Percentiles rank a stretch among this genome's conserved stretches.
Evolutionary conservation across 495 filamentous ascomycete genomes (phyloP).

Genomic region (Penicillium argentinense): DNA sequence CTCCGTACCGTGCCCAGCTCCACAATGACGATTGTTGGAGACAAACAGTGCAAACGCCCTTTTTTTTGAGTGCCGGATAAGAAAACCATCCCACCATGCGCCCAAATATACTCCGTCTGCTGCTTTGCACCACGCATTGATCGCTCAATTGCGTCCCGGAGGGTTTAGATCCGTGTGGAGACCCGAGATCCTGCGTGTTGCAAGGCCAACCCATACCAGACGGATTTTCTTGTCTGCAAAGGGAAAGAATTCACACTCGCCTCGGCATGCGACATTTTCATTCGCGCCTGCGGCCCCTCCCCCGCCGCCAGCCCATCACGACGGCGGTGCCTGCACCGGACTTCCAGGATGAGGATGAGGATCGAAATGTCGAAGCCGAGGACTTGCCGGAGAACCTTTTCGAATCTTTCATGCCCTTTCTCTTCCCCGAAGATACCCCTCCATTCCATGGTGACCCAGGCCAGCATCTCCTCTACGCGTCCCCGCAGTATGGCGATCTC

Average conservation of each 20-base stretch:
- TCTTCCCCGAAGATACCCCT: conserved; percentile 75
- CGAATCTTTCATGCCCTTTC: conserved; percentile 57
- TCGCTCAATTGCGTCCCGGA: background rate
- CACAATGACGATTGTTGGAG: background rate
- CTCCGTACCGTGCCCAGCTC: no score
- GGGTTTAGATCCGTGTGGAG: background rate
- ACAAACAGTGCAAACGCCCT: conserved; percentile 4
- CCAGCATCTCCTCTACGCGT: conserved; percentile 64
- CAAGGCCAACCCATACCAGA: no score
- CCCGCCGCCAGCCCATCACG: conserved; percentile 20
- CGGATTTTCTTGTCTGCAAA: no score
- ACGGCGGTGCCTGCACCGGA: conserved; percentile 17
- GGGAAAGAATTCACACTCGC: no score
- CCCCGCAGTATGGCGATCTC: conserved; percentile 56
- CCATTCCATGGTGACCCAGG: conserved; percentile 75
- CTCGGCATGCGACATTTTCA: no score
- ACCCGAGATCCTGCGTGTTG: no score
- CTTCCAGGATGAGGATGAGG: conserved; percentile 8
- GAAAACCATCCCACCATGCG: background rate
- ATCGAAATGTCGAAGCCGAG: conserved; percentile 8
- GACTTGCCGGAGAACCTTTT: conserved; percentile 64
- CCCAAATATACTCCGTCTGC: no score
- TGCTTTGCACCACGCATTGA: background rate
- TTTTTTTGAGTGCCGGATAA: background rate
- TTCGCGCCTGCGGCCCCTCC: conserved; percentile 32